These are phyloP conservation scores for Sphaerosporella brunnea DNA, from an alignment of 495 filamentous ascomycete species.

Conservation along the genomic window DNA sequence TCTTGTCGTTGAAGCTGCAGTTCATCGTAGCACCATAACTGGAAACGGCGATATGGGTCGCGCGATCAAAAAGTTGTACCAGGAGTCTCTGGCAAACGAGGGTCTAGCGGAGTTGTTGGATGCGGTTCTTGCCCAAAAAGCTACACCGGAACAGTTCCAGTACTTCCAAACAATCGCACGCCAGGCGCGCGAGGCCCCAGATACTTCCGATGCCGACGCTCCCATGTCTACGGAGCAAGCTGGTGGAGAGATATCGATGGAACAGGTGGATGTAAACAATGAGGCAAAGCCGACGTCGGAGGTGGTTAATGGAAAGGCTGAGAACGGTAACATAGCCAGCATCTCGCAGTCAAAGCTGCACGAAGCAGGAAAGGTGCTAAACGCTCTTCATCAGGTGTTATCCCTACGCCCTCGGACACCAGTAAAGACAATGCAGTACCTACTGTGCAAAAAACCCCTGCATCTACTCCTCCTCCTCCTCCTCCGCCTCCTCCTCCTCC, in stretches of 20 bases:
- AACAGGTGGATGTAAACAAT: not conserved
- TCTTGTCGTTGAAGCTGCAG: slow-evolving; percentile 29
- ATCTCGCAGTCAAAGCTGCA: no score
- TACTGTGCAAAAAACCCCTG: no score
- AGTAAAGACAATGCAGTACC: no score
- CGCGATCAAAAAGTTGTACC: slow-evolving; percentile 29
- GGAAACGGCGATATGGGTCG: slow-evolving; percentile 28
- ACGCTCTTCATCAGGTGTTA: no score
- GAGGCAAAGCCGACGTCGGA: not conserved
- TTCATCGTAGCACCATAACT: slow-evolving; percentile 27
- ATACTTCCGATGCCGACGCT: slow-evolving; percentile 5
- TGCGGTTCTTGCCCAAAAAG: slow-evolving; percentile 29
- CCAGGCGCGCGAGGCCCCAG: slow-evolving; percentile 26
- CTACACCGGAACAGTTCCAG: slow-evolving; percentile 28
- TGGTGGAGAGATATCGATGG: not conserved
- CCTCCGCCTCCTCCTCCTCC: no score
- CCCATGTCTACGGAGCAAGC: not conserved
- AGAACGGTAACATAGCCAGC: slow-evolving; percentile 1
- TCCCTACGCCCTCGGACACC: no score
- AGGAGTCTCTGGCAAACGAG: slow-evolving; percentile 28
- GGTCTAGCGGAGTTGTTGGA: slow-evolving; percentile 29
- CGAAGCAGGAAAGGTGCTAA: no score
- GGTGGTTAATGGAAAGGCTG: not conserved
- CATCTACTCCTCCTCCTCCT: no score
- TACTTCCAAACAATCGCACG: slow-evolving; percentile 30